Evolutionary conservation across 192 early-diverging fungal species (phyloP), one percentile per base, ranked within the genome.

Genomic region (Martensiomyces pterosporus): DNA sequence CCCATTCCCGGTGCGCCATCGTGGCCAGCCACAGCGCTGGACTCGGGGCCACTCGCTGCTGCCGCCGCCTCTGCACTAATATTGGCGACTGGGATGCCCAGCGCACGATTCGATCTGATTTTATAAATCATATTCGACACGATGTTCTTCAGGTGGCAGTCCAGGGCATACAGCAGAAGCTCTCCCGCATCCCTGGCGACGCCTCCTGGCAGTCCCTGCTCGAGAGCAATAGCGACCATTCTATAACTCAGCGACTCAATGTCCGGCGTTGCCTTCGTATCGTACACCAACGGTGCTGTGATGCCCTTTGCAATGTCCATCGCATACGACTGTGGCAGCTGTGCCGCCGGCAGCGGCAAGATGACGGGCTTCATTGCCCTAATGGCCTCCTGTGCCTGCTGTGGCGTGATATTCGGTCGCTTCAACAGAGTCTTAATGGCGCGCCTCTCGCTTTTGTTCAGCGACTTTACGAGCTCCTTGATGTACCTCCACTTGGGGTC

Each of bases 391-490:
- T 59, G 50, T 0, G 67, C 64, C 29, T 56, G 51, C 34, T 63
- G 60, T 0, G 75, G 75, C 24, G 59, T 77, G 18, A 59, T 47
- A 18, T 67, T 36, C 2, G 71, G 64, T 42, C 51, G 44, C 65
- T 85, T 85, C 38, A 79, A 50, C 38, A 88, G 60, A 4, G 61
- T 55, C 46, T 85, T 85, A 42, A 88, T 71, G 19, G 78, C 67
- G 36, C 85, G 80, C 36, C 85, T 72, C 52, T 88, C 85, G 23
- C 66, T 48, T 44, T 84, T 85, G 32, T 78, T 79, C 42, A 88
- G 58, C 45, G 81, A 82, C 69, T 85, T 79, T 16, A 88, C 73
- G 33, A 85, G 75, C 41, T 80, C 59, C 76, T 88, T 88, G n/a
- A 88, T 66, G 16, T 83, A 64, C 18, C 71, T 49, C 71, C 71